A percentile compares a stretch with the other conserved stretches of the same genome.
These are phyloP conservation scores for Claviceps fusiformis DNA, from an alignment of 2,329 filamentous ascomycete genomes.

Conservation along the genomic window DNA sequence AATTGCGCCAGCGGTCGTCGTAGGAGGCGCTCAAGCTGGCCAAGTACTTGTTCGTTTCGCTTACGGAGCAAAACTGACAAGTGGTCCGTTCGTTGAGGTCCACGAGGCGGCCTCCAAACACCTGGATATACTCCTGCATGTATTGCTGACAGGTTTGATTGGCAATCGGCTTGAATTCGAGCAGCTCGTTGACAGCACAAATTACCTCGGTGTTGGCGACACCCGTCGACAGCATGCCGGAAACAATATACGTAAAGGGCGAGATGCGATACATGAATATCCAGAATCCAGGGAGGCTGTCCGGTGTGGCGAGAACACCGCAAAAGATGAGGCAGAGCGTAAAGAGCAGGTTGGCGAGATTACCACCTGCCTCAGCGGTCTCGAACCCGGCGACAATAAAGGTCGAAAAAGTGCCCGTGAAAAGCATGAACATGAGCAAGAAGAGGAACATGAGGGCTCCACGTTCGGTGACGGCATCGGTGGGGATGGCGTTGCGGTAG, in stretches of 20 bases:
- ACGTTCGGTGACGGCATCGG: constrained; percentile 50
- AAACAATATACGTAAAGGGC: constrained; percentile 71
- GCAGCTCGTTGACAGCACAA: constrained; percentile 58
- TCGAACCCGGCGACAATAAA: constrained; percentile 66
- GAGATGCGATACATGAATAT: constrained; percentile 68
- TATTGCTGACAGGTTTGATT: constrained; percentile 49
- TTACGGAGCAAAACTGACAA: constrained; percentile 44
- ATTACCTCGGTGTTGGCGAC: constrained; percentile 51
- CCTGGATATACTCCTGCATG: constrained; percentile 33
- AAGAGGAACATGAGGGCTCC: constrained; percentile 71
- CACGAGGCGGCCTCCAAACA: constrained; percentile 38
- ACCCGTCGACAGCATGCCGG: constrained; percentile 55
- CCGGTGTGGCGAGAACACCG: constrained; percentile 54
- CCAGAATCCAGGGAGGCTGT: constrained; percentile 59
- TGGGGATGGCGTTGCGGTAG: constrained; percentile 51
- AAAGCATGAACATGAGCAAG: constrained; percentile 61
- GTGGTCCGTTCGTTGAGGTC: constrained; percentile 30
- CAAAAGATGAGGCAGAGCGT: constrained; percentile 62
- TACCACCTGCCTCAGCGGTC: constrained; percentile 60
- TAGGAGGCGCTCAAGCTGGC: constrained; percentile 37
- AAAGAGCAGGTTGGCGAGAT: constrained; percentile 64
- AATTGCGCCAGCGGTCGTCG: constrained; percentile 52
- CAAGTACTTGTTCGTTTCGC: constrained; percentile 39
- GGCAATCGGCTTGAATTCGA: constrained; percentile 48
- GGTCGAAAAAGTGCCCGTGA: constrained; percentile 68